Percentiles rank a stretch among this genome's conserved stretches.
Conservation (phyloP, 2,329 filamentous ascomycete species). For the Sporothrix curviconia region DNA sequence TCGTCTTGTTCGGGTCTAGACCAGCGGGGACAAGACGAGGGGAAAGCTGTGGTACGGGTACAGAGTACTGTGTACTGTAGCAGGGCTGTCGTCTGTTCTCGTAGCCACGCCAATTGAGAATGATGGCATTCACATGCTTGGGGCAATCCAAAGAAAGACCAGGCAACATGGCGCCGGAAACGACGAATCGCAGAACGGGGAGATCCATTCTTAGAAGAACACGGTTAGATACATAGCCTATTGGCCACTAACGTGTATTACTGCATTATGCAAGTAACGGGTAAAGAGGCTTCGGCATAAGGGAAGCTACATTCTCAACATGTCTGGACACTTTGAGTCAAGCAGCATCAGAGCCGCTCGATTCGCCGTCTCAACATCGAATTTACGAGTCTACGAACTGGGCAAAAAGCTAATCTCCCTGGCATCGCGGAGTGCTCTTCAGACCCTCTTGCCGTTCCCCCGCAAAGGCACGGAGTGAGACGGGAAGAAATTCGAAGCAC, state of each 20-base stretch:
- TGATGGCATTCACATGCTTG: constrained; percentile 11
- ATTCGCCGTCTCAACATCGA: too few species aligned
- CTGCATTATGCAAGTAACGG: background rate
- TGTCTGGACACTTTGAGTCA: too few species aligned
- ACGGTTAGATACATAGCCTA: background rate
- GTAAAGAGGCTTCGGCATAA: background rate
- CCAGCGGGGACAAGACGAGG: background rate
- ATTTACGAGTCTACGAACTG: too few species aligned
- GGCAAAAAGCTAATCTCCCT: background rate
- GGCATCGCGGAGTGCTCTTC: too few species aligned
- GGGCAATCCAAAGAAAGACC: background rate
- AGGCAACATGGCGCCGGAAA: background rate
- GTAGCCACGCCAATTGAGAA: background rate
- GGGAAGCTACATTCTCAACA: background rate
- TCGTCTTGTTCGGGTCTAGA: background rate
- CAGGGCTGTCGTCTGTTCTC: too few species aligned
- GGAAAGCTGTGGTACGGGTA: background rate
- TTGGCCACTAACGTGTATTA: too few species aligned
- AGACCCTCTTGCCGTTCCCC: constrained; percentile 7
- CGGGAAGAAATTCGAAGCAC: too few species aligned
- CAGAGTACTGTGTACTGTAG: too few species aligned
- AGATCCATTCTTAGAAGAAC: background rate
- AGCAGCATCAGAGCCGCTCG: too few species aligned
- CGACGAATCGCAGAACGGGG: background rate
- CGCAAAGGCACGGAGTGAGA: background rate